Percentiles rank a stretch among this genome's conserved stretches.
phyloP scores from a whole-genome alignment of 2,329 filamentous ascomycete genomes.

The Fonsecaea multimorphosa region DNA sequence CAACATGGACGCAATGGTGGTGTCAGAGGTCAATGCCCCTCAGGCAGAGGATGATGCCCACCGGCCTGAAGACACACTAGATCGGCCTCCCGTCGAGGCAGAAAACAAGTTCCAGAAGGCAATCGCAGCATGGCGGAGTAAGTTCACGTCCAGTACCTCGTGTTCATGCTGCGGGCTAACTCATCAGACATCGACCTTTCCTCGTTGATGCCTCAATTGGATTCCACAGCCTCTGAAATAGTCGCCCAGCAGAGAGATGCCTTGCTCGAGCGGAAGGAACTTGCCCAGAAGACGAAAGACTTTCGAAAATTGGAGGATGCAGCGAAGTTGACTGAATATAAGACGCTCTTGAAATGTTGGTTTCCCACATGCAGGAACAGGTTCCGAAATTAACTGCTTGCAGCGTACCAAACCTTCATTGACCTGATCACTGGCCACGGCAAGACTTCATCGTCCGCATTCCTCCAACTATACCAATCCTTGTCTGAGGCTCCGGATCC shows the following conservation, averaged over 20 bases:
- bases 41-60: constrained; percentile 42
- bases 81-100: constrained; percentile 55
- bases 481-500: constrained; percentile 95
- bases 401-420: constrained; percentile 96
- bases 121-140: constrained; percentile 95
- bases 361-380: background rate
- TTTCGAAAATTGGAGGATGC: constrained; percentile 93
- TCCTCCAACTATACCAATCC: constrained; percentile 89
- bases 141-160: constrained; percentile 14
- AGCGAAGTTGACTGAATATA: constrained; percentile 85
- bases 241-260: constrained; percentile 92
- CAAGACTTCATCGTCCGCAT: constrained; percentile 90
- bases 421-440: constrained; percentile 95
- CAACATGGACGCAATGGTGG: constrained; percentile 52
- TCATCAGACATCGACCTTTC: constrained; percentile 81
- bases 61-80: constrained; percentile 39
- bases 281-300: constrained; percentile 99
- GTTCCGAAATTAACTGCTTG: constrained; percentile 20
- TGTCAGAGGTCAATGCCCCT: constrained; percentile 49
- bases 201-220: constrained; percentile 80
- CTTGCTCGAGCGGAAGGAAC: constrained; percentile 92
- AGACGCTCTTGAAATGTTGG: constrained; percentile 81
- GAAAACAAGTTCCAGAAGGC: constrained; percentile 97
- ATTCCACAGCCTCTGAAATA: constrained; percentile 93
- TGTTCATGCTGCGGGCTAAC: constrained; percentile 10